Evolutionary conservation across 805 yeast species (phyloP).

Genomic region (Myxozyma kluyveri): DNA sequence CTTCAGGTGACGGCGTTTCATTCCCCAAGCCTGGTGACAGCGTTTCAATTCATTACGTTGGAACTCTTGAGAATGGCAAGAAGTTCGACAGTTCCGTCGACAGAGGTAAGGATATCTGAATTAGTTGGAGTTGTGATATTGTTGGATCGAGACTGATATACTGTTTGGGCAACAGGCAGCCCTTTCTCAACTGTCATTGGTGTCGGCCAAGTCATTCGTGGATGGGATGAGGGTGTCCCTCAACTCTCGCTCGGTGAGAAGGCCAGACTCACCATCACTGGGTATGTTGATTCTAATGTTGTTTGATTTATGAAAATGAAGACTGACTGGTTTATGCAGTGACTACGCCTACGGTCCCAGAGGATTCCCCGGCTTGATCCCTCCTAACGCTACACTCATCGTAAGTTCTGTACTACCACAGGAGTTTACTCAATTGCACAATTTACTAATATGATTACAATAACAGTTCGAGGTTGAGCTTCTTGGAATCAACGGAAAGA

Average conservation of each 20-base stretch:
- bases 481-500: constrained; percentile 34
- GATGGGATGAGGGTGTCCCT: constrained; percentile 96
- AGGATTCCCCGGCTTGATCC: constrained; percentile 95
- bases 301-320: background rate
- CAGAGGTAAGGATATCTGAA: constrained; percentile 48
- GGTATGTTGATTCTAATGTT: constrained; percentile 2
- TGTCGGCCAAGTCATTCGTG: constrained; percentile 93
- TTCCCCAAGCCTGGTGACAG: constrained; percentile 85
- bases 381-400: constrained; percentile 90
- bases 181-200: constrained; percentile 95
- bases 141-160: no score
- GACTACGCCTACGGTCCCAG: constrained; percentile 89
- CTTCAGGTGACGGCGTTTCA: constrained; percentile 75
- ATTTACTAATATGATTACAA: constrained; percentile 2
- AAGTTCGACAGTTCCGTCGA: constrained; percentile 94
- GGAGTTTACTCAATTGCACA: background rate
- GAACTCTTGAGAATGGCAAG: constrained; percentile 92
- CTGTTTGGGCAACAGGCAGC: constrained; percentile 45
- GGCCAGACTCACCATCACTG: constrained; percentile 89
- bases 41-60: constrained; percentile 93
- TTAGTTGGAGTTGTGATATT: no score
- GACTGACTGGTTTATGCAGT: constrained; percentile 36
- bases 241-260: constrained; percentile 88
- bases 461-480: constrained; percentile 41
- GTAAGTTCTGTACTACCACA: constrained; percentile 18